Base-by-base conservation (phyloP, 1,139 yeast species). In the Yamadazyma trypodendri region DNA sequence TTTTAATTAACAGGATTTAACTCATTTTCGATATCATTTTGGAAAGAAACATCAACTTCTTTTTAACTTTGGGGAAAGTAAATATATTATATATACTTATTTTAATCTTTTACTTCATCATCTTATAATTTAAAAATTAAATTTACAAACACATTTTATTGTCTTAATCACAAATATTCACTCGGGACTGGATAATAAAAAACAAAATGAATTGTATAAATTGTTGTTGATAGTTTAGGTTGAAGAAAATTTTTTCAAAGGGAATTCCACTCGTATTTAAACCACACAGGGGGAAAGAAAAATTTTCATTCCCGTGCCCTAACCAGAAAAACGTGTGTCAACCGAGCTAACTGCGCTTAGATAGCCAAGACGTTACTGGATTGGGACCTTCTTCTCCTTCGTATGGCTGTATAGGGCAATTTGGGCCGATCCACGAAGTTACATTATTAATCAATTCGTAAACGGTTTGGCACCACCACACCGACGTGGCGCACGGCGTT, bases 121-220 rank as follows among this genome's bases (percentile, higher is more conserved):
- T 37, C 35, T 39, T 42, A 18, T 32, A 35, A 31, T 38, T 32
- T 37, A 35, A 41, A 44, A 27, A 15, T 46, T 43, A 35, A 51
- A 57, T 61, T 63, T 63, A 63, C 53, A 65, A 65, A 60, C 63
- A 61, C 69, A 63, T 63, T 50, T 58, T 46, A 39, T 27, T 5
- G 39, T 38, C 37, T 36, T 38, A 31, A 35, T 38, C 44, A 20
- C 39, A 36, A 38, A 36, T 36, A 35, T 36, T 34, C 35, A 36
- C 34, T 43, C 48, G 48, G 45, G 44, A 48, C 46, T 42, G 40
- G 42, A 44, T 36, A 27, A 12, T 36, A 43, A 39, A 36, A 41
- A 29, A 40, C 33, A 32, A 45, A 43, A 41, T 36, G 30, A 37
- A 31, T 37, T 34, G 36, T 39, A 31, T 6, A 31, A 23, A 35